Percentiles rank a stretch among this genome's conserved stretches.
Evolutionary conservation across 345 rosid species (phyloP).

Genomic region (Hypericum androsaemum): DNA sequence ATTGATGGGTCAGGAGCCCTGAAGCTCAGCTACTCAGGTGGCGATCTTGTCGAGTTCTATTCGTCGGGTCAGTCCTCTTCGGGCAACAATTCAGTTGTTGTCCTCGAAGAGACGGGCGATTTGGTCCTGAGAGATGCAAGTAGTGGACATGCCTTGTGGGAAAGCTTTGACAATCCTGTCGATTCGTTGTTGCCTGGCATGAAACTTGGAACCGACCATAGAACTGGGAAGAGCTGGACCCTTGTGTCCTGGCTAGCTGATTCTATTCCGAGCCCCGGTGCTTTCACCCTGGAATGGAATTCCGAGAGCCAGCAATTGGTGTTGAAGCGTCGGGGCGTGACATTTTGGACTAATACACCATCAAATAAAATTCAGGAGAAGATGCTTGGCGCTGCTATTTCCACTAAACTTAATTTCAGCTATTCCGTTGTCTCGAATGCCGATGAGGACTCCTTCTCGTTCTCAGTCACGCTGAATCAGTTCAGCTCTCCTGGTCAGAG

Average conservation of each 20-base stretch:
- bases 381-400: not conserved
- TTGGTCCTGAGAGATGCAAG: not conserved
- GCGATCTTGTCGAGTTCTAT: not conserved
- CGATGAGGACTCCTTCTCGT: slow-evolving; percentile 3
- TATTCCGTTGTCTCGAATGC: not conserved
- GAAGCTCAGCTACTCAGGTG: slow-evolving; percentile 1
- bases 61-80: not conserved
- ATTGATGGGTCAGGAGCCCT: not conserved
- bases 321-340: not conserved
- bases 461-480: not conserved
- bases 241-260: slow-evolving; percentile 4
- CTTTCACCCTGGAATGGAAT: slow-evolving; percentile 9
- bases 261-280: slow-evolving; percentile 1
- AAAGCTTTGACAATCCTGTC: slow-evolving; percentile 10
- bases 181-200: slow-evolving; percentile 9
- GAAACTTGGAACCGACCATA: slow-evolving; percentile 8
- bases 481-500: not conserved
- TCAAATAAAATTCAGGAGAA: too few relatives aligned
- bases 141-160: not conserved
- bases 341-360: slow-evolving; percentile 7
- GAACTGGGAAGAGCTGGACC: not conserved
- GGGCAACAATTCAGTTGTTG: not conserved
- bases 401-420: not conserved
- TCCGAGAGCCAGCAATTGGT: not conserved
- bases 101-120: slow-evolving; percentile 6